These are phyloP conservation scores for Amborella trichopoda DNA, from an alignment of 164 flowering plant genomes.

Conservation along the genomic window DNA sequence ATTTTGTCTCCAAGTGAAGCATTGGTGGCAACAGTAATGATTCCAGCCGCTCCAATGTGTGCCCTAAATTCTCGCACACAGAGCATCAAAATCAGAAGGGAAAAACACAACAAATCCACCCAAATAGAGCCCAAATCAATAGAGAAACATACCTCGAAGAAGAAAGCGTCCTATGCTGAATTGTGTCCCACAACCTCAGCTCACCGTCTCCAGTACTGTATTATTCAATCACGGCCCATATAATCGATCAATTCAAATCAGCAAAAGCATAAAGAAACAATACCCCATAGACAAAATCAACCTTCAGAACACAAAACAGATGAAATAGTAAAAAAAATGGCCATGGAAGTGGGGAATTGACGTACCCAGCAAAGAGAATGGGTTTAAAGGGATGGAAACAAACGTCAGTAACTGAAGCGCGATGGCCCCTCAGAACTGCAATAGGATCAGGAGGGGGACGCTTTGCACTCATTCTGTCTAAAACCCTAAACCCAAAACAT, in stretches of 20 bases:
- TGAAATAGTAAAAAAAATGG: too few relatives aligned
- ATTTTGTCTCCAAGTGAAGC: conserved; percentile 51
- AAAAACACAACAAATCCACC: neutral
- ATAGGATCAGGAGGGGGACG: conserved; percentile 74
- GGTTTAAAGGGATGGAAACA: conserved; percentile 57
- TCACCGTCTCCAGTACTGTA: conserved; percentile 76
- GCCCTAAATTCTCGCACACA: conserved; percentile 31
- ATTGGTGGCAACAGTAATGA: conserved; percentile 45
- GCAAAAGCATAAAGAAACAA: too few relatives aligned
- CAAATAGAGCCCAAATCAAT: neutral
- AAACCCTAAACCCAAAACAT: too few relatives aligned
- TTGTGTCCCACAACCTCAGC: conserved; percentile 69
- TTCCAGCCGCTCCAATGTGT: conserved; percentile 78
- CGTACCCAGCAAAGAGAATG: conserved; percentile 53
- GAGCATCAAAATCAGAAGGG: neutral
- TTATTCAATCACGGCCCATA: neutral
- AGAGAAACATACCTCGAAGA: conserved; percentile 58
- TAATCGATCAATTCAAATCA: neutral
- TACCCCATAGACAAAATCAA: too few relatives aligned
- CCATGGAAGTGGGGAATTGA: neutral
- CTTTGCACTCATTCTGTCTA: conserved; percentile 5
- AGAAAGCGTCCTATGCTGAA: conserved; percentile 62
- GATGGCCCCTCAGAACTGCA: conserved; percentile 79
- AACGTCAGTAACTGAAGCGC: conserved; percentile 69
- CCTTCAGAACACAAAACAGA: too few relatives aligned